Percentiles rank a stretch among this genome's conserved stretches.
Evolutionary conservation across 2,329 filamentous ascomycete genomes (phyloP).

Genomic region (Pseudogymnoascus sp.): DNA sequence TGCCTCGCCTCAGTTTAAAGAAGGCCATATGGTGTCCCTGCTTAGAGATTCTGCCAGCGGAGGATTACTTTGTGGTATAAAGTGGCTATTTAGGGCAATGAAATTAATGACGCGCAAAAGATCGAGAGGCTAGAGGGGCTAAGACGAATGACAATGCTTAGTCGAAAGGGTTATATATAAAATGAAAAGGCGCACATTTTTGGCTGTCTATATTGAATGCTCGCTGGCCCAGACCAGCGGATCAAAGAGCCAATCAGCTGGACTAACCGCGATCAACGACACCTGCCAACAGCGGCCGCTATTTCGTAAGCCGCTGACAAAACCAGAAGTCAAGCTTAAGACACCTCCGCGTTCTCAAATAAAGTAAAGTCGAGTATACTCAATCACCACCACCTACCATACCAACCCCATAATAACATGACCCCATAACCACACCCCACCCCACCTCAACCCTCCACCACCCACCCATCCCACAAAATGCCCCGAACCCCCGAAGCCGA

Average conservation of each 20-base stretch:
- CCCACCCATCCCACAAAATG: constrained; percentile 38
- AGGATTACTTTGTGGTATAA: no score
- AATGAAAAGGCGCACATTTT: no score
- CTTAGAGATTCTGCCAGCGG: no score
- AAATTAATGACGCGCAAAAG: no score
- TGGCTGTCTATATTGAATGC: no score
- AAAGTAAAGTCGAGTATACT: neutral
- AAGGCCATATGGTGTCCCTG: no score
- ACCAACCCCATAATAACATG: neutral
- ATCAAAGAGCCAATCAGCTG: neutral
- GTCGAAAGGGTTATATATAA: no score
- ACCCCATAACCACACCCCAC: neutral
- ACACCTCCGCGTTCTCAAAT: neutral
- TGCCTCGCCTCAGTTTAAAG: no score
- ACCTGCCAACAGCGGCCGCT: neutral
- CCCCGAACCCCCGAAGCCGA: constrained; percentile 64
- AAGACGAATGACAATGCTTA: no score
- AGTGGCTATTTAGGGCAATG: no score
- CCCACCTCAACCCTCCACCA: neutral
- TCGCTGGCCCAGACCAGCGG: no score
- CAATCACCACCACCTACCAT: neutral
- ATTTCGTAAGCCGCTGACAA: constrained; percentile 1
- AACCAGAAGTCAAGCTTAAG: neutral
- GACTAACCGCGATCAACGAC: neutral
- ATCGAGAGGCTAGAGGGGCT: no score